Evolutionary conservation across 2,329 filamentous ascomycete species (phyloP).

Genomic region (Colletotrichum sp.): DNA sequence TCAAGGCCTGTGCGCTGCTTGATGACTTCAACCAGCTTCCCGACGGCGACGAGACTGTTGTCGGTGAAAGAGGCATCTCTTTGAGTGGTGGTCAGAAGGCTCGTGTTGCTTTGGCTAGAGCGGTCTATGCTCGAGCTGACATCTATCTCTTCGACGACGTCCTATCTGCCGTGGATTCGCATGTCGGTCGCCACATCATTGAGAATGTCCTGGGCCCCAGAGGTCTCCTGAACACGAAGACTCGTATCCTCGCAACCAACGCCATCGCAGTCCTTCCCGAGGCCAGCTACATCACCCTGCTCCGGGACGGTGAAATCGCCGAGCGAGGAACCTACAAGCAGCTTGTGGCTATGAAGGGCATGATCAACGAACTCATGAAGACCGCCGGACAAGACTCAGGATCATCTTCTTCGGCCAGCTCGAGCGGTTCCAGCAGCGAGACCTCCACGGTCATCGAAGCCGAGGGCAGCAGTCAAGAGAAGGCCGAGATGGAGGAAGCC

Average conservation of each 20-base stretch:
- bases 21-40: constrained; percentile 93
- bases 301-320: constrained; percentile 82
- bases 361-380: constrained; percentile 83
- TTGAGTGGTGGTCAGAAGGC: constrained; percentile 96
- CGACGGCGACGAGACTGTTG: constrained; percentile 95
- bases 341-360: constrained; percentile 91
- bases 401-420: constrained; percentile 46
- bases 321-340: constrained; percentile 92
- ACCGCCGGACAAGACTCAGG: constrained; percentile 63
- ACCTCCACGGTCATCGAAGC: constrained; percentile 62
- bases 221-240: constrained; percentile 84
- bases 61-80: constrained; percentile 95
- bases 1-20: constrained; percentile 86
- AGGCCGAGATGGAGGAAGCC: constrained; percentile 75
- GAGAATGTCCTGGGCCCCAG: constrained; percentile 89
- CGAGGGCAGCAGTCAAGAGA: constrained; percentile 55
- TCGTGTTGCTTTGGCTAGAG: constrained; percentile 86
- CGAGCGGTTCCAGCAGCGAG: constrained; percentile 57
- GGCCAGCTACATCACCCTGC: constrained; percentile 85
- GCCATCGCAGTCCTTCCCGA: constrained; percentile 90
- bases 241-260: constrained; percentile 92
- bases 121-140: constrained; percentile 96
- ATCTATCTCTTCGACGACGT: constrained; percentile 95
- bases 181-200: constrained; percentile 93
- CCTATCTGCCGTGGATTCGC: constrained; percentile 96